Conservation (phyloP, 306 rosid genomes). For the Corylus americana region DNA sequence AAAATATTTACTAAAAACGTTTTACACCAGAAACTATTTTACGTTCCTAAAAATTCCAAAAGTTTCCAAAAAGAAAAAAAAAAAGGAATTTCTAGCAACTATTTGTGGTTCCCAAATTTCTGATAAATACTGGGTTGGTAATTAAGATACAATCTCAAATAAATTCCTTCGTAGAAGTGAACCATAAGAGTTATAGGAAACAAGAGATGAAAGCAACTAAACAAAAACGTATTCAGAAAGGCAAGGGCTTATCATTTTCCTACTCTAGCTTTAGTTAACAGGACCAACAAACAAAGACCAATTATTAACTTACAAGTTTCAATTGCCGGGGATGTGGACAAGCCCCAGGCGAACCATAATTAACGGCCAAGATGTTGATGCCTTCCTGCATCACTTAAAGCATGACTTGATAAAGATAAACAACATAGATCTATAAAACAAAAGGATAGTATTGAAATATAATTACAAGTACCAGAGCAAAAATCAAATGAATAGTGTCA, state of each 20-base stretch:
- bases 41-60: background rate
- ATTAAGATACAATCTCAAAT: background rate
- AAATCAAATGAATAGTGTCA: background rate
- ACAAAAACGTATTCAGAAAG: background rate
- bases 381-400: slow-evolving; percentile 66
- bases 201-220: background rate
- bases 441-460: background rate
- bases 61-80: background rate
- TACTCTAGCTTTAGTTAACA: slow-evolving; percentile 25
- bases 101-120: background rate
- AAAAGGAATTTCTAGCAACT: background rate
- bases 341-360: slow-evolving; percentile 81
- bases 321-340: slow-evolving; percentile 83
- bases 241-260: background rate
- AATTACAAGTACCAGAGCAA: background rate
- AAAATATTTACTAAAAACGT: too few relatives aligned
- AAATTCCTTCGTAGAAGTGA: slow-evolving; percentile 7
- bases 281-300: slow-evolving; percentile 12
- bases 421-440: background rate
- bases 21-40: too few relatives aligned
- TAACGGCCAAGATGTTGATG: slow-evolving; percentile 76
- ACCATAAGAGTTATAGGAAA: background rate
- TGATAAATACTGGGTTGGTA: background rate
- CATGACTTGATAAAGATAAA: slow-evolving; percentile 19
- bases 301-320: slow-evolving; percentile 58